Evolutionary conservation across 2,329 filamentous ascomycete genomes (phyloP).

Genomic region (Capronia epimyces): DNA sequence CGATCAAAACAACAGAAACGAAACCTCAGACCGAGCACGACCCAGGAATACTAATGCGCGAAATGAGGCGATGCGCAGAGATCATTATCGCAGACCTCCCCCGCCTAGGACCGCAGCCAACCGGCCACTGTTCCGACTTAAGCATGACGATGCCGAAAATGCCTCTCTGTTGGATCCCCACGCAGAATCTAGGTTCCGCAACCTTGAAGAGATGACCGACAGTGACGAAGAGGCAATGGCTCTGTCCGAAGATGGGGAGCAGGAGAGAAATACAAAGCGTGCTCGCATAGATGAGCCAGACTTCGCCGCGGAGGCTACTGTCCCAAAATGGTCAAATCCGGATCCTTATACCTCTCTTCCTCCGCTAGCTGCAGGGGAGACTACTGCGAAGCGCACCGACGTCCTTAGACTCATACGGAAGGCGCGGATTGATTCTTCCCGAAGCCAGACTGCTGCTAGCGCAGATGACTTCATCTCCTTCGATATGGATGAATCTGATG

Average conservation of each 20-base stretch:
- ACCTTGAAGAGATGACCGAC: slow-evolving; percentile 39
- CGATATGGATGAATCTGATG: slow-evolving; percentile 49
- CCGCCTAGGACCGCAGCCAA: slow-evolving; percentile 9
- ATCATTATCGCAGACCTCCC: slow-evolving; percentile 5
- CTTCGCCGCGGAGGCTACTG: slow-evolving; percentile 25
- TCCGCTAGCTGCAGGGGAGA: slow-evolving; percentile 60
- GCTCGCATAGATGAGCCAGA: slow-evolving; percentile 32
- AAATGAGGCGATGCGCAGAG: slow-evolving; percentile 3
- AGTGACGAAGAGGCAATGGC: slow-evolving; percentile 46
- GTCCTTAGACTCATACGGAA: slow-evolving; percentile 90
- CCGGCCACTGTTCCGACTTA: slow-evolving; percentile 19
- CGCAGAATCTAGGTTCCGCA: slow-evolving; percentile 25
- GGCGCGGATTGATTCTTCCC: slow-evolving; percentile 63
- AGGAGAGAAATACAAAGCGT: slow-evolving; percentile 34
- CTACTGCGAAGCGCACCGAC: slow-evolving; percentile 69
- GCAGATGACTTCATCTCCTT: slow-evolving; percentile 78
- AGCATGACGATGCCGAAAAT: slow-evolving; percentile 12
- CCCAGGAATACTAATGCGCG: slow-evolving; percentile 2
- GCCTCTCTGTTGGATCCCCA: slow-evolving; percentile 9
- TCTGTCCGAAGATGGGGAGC: slow-evolving; percentile 36
- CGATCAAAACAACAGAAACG: slow-evolving; percentile 2
- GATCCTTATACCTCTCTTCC: slow-evolving; percentile 88
- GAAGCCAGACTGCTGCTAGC: slow-evolving; percentile 43
- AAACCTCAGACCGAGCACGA: slow-evolving; percentile 3
- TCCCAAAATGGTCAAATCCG: slow-evolving; percentile 88